Evolutionary conservation across 2,329 filamentous ascomycete species (phyloP), one percentile per base, ranked within the genome.

Genomic region (Trichoderma koningii): DNA sequence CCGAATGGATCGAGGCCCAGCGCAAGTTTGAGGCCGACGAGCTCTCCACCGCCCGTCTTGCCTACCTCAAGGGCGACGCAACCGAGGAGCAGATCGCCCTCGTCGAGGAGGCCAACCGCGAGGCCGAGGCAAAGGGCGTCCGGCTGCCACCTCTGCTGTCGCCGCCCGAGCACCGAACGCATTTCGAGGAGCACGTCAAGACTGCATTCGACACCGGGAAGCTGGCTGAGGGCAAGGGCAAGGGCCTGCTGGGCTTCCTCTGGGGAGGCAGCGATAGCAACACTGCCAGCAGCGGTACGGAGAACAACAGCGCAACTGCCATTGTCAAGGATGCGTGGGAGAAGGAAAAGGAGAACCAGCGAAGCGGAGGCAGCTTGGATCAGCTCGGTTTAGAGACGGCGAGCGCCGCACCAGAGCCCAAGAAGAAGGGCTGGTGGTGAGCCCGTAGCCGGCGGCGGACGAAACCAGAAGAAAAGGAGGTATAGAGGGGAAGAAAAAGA

Each of bases 41-140:
- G 68, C 81, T 87, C 64, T 81, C 83, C 68, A 80, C 81, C 67
- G 85, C 85, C 57, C 84, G 85, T 34, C 76, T 87, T 19, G 85
- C 85, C 66, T 87, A 86, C 76, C 83, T 87, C 78, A 82, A 81
- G 67, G 83, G 83, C 72, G 78, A 80, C 42, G 85, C 85, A 28
- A 84, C 81, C 63, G 80, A 83, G 51, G 84, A 85, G 53, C 85
- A 87, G 74, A 79, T 82, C 57, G 72, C 76, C 38, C 79, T 87
- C 64, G 85, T 87, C 56, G 85, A 87, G 69, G 83, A 85, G 63
- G 83, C 83, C 66, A 82, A 84, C 69, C 78, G 75, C 65, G 76
- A 78, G 55, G 83, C 83, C 65, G 77, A 79, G 66, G 73, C 77
- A 59, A 72, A 73, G 63, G 81, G 80, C 69, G 73, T 78, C 72